Percentiles rank a stretch among this genome's conserved stretches.
Conservation (phyloP, 1,139 yeast genomes). For the Pichia sp. region DNA sequence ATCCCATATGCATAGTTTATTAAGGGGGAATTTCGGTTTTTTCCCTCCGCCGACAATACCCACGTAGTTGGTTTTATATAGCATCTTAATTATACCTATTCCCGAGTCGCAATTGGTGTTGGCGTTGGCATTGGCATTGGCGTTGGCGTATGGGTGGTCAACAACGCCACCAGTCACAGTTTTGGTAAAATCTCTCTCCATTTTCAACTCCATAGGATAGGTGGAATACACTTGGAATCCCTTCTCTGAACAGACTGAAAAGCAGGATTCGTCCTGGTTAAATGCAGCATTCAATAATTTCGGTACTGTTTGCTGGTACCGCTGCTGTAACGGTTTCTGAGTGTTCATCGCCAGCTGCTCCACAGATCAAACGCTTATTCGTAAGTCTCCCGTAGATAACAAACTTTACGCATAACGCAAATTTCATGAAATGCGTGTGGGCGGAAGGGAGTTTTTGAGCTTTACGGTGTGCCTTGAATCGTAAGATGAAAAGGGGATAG, state of each 20-base stretch:
- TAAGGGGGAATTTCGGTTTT: slow-evolving; percentile 67
- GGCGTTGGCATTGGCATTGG: neutral
- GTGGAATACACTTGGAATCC: slow-evolving; percentile 87
- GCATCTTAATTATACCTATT: slow-evolving; percentile 71
- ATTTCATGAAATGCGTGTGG: too few relatives aligned
- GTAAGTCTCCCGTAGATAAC: too few relatives aligned
- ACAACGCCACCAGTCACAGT: too few relatives aligned
- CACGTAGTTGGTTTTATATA: slow-evolving; percentile 81
- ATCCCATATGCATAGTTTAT: slow-evolving; percentile 83
- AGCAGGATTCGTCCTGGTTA: slow-evolving; percentile 88
- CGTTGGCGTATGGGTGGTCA: too few relatives aligned
- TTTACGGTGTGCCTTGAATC: too few relatives aligned
- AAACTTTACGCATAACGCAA: too few relatives aligned
- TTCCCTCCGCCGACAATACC: slow-evolving; percentile 88
- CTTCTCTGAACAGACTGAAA: slow-evolving; percentile 71
- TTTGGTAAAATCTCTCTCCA: slow-evolving; percentile 45
- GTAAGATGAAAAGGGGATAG: too few relatives aligned
- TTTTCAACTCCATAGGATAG: slow-evolving; percentile 78
- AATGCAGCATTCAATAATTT: slow-evolving; percentile 54
- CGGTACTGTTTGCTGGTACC: slow-evolving; percentile 25
- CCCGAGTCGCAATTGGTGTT: slow-evolving; percentile 31
- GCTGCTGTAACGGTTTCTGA: slow-evolving; percentile 27
- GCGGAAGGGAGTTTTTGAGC: too few relatives aligned
- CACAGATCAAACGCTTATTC: too few relatives aligned
- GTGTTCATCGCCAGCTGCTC: slow-evolving; percentile 29